Conservation (phyloP, 495 filamentous ascomycete species). For the Annulohypoxylon nitens region DNA sequence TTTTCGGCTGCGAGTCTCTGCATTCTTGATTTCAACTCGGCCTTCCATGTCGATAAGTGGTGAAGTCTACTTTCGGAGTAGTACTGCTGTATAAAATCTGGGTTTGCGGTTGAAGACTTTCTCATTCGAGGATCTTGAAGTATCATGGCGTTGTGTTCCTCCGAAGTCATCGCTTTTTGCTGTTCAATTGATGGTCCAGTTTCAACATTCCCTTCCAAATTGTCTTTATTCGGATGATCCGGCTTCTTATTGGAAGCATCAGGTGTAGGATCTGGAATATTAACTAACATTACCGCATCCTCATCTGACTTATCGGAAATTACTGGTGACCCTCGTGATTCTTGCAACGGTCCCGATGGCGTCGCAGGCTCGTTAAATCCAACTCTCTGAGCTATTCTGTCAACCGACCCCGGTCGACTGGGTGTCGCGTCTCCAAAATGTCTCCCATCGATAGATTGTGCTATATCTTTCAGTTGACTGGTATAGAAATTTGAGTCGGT, state of each 20-base stretch:
- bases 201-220: slow-evolving; percentile 47
- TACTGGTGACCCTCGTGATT: slow-evolving; percentile 18
- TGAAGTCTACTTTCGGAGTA: slow-evolving; percentile 94
- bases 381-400: not conserved
- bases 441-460: slow-evolving; percentile 35
- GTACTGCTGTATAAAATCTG: slow-evolving; percentile 92
- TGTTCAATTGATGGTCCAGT: slow-evolving; percentile 43
- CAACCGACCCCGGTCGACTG: slow-evolving; percentile 17
- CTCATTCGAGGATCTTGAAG: slow-evolving; percentile 84
- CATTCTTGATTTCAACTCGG: slow-evolving; percentile 87
- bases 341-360: not conserved
- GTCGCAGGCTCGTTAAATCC: slow-evolving; percentile 6
- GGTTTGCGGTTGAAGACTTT: slow-evolving; percentile 88
- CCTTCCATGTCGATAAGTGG: slow-evolving; percentile 96
- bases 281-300: slow-evolving; percentile 32
- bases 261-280: slow-evolving; percentile 19
- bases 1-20: slow-evolving; percentile 80
- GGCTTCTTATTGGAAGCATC: not conserved
- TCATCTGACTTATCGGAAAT: slow-evolving; percentile 27
- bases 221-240: not conserved
- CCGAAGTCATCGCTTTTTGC: slow-evolving; percentile 74
- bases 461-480: slow-evolving; percentile 68
- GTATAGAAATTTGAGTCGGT: slow-evolving; percentile 84
- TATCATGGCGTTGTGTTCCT: slow-evolving; percentile 89
- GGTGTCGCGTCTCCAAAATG: slow-evolving; percentile 27